Base-by-base conservation (phyloP, 78 protist species). In the Trichosphaerium sp. region DNA sequence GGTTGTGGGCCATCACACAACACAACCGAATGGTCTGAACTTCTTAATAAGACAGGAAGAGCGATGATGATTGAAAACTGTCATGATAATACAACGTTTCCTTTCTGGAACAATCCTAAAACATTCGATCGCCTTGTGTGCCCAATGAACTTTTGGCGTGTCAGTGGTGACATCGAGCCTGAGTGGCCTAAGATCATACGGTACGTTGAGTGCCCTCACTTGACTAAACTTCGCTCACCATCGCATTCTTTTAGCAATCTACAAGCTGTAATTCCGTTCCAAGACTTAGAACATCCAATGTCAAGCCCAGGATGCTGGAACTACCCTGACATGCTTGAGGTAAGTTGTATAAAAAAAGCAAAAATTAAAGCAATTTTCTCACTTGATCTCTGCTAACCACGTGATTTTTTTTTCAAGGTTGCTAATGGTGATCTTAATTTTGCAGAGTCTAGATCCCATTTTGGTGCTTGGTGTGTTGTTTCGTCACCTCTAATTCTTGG, bases 271-370 rank as follows among this genome's bases (percentile, higher is more conserved):
- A 5, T 40, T 10, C 14, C 4, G 35, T 59, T 1, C 70, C 66
- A 59, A 12, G 70, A 35, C 59, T n/a, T n/a, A n/a, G 49, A 61
- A 11, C 66, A 40, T 18, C 66, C 66, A 10, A 60, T 74, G 11
- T 12, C 38, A 3, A 15, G 41, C 25, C 80, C 80, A 23, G 82
- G 82, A 21, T 65, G 73, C 43, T 75, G 82, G 82, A 74, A 72
- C 39, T 75, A 75, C 67, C 75, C 82, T 2, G 82, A 75, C 65
- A 75, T 75, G 82, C 74, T 75, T 4, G 82, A 66, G 58, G 60
- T 75, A 18, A 73, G 81, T 21, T 7, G 43, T 31, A 1, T 5
- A n/a, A n/a, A n/a, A n/a, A n/a, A n/a, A n/a, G n/a, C n/a, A n/a
- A n/a, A n/a, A n/a, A n/a, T n/a, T n/a, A n/a, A n/a, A n/a, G n/a